These are phyloP conservation scores for Starmera pachycereana DNA, from an alignment of 805 yeast genomes.

Conservation along the genomic window DNA sequence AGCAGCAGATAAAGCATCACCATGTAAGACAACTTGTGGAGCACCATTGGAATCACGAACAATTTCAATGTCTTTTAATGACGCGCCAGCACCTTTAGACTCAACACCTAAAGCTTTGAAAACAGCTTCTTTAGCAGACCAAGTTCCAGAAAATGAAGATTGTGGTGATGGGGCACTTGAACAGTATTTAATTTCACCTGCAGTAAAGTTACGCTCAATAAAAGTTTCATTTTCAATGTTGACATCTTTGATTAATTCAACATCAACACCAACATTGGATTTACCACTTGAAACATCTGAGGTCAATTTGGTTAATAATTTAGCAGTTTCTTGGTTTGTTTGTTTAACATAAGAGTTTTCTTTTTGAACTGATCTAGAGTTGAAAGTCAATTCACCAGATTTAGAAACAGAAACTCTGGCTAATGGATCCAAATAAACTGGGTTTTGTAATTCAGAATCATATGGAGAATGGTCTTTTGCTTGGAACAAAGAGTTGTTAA, in stretches of 20 bases:
- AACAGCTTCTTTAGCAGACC: constrained; percentile 99
- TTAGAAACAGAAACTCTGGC: constrained; percentile 38
- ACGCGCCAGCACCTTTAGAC: constrained; percentile 92
- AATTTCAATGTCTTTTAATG: constrained; percentile 86
- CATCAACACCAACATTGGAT: constrained; percentile 87
- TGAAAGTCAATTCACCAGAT: constrained; percentile 36
- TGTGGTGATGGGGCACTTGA: constrained; percentile 60
- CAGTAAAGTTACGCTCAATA: constrained; percentile 85
- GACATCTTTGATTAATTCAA: constrained; percentile 74
- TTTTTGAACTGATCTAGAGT: constrained; percentile 40
- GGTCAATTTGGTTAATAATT: constrained; percentile 48
- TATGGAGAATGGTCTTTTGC: constrained; percentile 94
- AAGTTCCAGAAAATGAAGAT: constrained; percentile 92
- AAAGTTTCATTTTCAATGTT: constrained; percentile 87
- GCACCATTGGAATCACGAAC: constrained; percentile 53
- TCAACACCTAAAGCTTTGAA: constrained; percentile 89
- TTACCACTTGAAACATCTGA: constrained; percentile 29
- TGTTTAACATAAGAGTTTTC: constrained; percentile 31
- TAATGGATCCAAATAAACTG: constrained; percentile 92
- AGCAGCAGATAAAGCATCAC: constrained; percentile 72
- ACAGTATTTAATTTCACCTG: constrained; percentile 72
- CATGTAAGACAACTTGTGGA: constrained; percentile 70
- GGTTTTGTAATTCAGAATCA: constrained; percentile 74
- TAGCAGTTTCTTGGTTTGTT: constrained; percentile 50
- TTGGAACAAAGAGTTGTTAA: constrained; percentile 82